Evolutionary conservation across 139 green algal genomes (phyloP).

Genomic region (Eudorina sp.): DNA sequence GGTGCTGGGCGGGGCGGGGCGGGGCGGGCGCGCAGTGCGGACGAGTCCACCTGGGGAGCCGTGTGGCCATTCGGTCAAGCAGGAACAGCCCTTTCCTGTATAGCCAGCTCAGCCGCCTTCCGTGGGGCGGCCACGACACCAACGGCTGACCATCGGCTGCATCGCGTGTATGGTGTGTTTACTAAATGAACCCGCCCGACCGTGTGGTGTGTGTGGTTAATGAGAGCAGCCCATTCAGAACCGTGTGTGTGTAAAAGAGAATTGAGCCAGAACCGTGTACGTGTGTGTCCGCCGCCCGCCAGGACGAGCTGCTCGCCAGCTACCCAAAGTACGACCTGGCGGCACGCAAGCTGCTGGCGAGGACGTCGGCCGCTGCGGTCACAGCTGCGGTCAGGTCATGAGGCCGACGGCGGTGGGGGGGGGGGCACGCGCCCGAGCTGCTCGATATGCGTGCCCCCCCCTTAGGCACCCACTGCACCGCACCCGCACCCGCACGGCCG

Average conservation of each 20-base stretch:
- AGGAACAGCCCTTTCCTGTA: not conserved
- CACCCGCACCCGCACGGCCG: too few species aligned
- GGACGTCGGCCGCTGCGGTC: not conserved
- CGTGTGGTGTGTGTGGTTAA: not conserved
- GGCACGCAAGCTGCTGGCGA: constrained; percentile 1
- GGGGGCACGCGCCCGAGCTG: not conserved
- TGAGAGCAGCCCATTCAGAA: too few species aligned
- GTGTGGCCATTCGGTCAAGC: too few species aligned
- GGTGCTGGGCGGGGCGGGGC: too few species aligned
- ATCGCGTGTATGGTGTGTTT: not conserved
- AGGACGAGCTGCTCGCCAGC: constrained; percentile 39
- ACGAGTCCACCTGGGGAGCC: too few species aligned
- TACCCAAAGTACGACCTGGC: constrained; percentile 49
- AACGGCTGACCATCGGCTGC: not conserved
- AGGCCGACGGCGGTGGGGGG: not conserved
- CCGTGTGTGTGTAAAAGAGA: too few species aligned
- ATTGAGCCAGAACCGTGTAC: too few species aligned
- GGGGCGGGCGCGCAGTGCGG: too few species aligned
- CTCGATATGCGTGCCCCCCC: too few species aligned
- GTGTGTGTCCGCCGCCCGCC: not conserved
- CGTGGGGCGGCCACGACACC: not conserved
- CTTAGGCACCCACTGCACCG: too few species aligned
- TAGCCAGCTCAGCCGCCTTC: not conserved
- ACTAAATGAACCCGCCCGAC: not conserved
- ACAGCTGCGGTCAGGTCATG: not conserved